Conservation (phyloP, 2,329 filamentous ascomycete species). For the Ophiostoma himal-ulmi region DNA sequence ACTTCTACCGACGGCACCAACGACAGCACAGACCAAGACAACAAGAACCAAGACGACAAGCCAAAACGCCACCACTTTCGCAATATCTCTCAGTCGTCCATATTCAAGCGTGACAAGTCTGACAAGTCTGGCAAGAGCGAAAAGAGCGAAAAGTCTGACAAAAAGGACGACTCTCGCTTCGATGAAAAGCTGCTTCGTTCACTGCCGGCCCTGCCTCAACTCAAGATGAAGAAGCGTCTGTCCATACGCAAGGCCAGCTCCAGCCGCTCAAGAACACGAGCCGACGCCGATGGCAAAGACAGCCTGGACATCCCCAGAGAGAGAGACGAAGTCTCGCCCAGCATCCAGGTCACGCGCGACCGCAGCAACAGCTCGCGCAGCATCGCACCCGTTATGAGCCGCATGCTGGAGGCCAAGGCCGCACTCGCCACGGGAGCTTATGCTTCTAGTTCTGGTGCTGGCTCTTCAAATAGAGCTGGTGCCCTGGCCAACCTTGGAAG, state of each 20-base stretch:
- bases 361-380: constrained; percentile 35
- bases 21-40: neutral
- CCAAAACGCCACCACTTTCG: constrained; percentile 16
- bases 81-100: constrained; percentile 37
- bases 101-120: constrained; percentile 31
- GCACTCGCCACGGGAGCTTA: constrained; percentile 41
- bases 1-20: neutral
- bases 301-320: neutral
- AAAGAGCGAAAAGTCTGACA: constrained; percentile 33
- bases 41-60: neutral
- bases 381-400: constrained; percentile 66
- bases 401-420: constrained; percentile 67
- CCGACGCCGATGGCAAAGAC: neutral
- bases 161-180: constrained; percentile 44
- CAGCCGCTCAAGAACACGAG: constrained; percentile 8
- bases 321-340: constrained; percentile 25
- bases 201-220: constrained; percentile 44
- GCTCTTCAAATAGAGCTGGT: neutral
- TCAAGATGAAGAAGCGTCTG: constrained; percentile 29
- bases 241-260: constrained; percentile 2
- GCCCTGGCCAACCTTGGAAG: constrained; percentile 29
- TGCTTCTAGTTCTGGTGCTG: neutral
- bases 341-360: constrained; percentile 33
- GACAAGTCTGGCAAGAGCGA: too few species aligned
- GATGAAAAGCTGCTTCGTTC: constrained; percentile 61